Conservation (phyloP, 1,284 basidiomycete species). For the Ceratobasidium sp. region DNA sequence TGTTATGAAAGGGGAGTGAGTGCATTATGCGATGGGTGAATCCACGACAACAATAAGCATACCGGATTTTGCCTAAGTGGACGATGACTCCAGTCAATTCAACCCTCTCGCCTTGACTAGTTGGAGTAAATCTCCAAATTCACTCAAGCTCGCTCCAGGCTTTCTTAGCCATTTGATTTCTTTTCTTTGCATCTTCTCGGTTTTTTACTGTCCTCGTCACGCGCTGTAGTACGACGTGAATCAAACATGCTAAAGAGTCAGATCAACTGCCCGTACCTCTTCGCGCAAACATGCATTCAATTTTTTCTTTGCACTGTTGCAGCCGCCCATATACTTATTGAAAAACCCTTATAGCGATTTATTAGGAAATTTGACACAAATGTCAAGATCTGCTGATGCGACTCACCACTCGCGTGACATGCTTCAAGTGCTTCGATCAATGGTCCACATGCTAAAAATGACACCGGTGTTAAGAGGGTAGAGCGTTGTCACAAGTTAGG, state of each 20-base stretch:
- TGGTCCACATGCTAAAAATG: slow-evolving; percentile 15
- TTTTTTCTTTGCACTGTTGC: slow-evolving; percentile 72
- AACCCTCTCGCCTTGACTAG: no score
- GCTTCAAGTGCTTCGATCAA: slow-evolving; percentile 31
- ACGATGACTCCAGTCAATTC: neutral
- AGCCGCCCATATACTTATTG: slow-evolving; percentile 49
- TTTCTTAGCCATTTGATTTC: slow-evolving; percentile 46
- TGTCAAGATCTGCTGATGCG: neutral
- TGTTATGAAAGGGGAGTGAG: slow-evolving; percentile 7
- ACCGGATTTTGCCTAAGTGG: neutral
- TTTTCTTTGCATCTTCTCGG: slow-evolving; percentile 67
- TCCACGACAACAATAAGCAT: neutral
- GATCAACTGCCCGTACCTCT: slow-evolving; percentile 62
- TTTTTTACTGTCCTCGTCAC: slow-evolving; percentile 71
- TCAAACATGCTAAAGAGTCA: slow-evolving; percentile 13
- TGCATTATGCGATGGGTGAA: slow-evolving; percentile 1
- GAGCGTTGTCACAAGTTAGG: no score
- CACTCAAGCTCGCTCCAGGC: slow-evolving; percentile 26
- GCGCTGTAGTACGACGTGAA: slow-evolving; percentile 56
- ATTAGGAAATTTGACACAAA: neutral
- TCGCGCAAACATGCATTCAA: slow-evolving; percentile 74
- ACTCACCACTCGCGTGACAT: slow-evolving; percentile 36
- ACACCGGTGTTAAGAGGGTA: neutral
- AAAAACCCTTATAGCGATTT: slow-evolving; percentile 23
- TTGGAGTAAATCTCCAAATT: neutral